Conservation (phyloP, 257 asterid genomes). For the Striga asiatica region DNA sequence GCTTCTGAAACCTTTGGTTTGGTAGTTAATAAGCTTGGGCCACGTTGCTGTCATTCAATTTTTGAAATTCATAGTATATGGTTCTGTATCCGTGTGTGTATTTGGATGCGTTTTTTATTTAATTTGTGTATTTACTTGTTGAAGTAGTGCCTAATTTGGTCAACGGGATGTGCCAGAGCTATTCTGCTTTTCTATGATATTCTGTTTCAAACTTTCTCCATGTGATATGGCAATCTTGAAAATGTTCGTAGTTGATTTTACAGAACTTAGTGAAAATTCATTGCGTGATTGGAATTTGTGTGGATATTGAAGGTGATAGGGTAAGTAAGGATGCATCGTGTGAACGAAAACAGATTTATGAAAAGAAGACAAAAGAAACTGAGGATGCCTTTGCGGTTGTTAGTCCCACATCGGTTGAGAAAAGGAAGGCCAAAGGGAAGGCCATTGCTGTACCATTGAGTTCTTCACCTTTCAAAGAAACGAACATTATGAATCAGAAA, state of each 20-base stretch:
- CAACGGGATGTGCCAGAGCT: neutral
- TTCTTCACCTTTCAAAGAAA: constrained; percentile 14
- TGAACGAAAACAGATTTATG: constrained; percentile 7
- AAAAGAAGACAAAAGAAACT: constrained; percentile 14
- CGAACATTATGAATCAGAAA: constrained; percentile 9
- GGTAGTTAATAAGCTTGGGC: no score
- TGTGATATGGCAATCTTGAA: neutral
- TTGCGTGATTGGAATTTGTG: neutral
- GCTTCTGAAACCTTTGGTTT: no score
- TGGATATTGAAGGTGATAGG: constrained; percentile 26
- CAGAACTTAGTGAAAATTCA: no score
- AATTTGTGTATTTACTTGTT: no score
- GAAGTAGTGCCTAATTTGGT: neutral
- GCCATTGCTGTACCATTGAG: constrained; percentile 18
- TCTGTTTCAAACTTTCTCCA: neutral
- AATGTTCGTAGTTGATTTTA: neutral
- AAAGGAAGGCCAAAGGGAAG: constrained; percentile 28
- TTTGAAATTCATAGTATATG: no score
- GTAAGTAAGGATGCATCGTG: constrained; percentile 15
- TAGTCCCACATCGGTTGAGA: constrained; percentile 22
- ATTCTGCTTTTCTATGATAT: neutral
- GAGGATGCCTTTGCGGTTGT: constrained; percentile 9
- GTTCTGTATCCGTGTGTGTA: neutral
- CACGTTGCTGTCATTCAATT: no score
- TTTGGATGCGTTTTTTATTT: no score